phyloP scores from a whole-genome alignment of 2,329 filamentous ascomycete species.

The Exophiala alcalophila region DNA sequence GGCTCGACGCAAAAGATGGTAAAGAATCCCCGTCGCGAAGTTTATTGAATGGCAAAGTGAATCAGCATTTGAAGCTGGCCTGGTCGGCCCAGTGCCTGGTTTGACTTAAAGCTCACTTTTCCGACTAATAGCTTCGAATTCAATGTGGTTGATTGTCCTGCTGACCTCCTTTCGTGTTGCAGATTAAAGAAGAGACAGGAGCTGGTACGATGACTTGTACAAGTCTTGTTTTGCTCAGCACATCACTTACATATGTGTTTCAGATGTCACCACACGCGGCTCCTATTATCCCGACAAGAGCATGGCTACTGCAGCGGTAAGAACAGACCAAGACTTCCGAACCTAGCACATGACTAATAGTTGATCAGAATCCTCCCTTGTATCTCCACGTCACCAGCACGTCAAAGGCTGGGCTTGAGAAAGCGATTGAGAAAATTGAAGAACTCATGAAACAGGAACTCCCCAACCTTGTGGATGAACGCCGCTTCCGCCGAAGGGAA shows the following conservation, averaged over 20 bases:
- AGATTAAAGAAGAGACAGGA: slow-evolving; percentile 99
- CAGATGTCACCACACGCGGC: slow-evolving; percentile 98
- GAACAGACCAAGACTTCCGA: slow-evolving; percentile 38
- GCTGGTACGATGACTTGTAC: slow-evolving; percentile 80
- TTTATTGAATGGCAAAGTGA: slow-evolving; percentile 4
- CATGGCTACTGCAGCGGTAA: slow-evolving; percentile 90
- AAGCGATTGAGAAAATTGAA: slow-evolving; percentile 82
- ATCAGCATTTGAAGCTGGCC: neutral
- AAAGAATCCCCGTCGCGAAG: slow-evolving; percentile 60
- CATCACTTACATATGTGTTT: slow-evolving; percentile 59
- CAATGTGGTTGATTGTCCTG: slow-evolving; percentile 44
- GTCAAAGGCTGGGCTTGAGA: slow-evolving; percentile 83
- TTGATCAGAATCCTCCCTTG: slow-evolving; percentile 79
- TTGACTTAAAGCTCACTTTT: neutral
- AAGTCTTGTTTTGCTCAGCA: slow-evolving; percentile 46
- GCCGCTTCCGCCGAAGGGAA: slow-evolving; percentile 82
- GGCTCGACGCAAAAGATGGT: slow-evolving; percentile 99
- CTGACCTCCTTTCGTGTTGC: slow-evolving; percentile 85
- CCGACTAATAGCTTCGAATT: neutral
- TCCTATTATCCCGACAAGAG: slow-evolving; percentile 96
- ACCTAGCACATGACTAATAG: slow-evolving; percentile 2
- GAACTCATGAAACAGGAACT: slow-evolving; percentile 96
- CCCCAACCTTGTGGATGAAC: slow-evolving; percentile 90
- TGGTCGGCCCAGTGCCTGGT: neutral
- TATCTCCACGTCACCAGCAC: slow-evolving; percentile 96